Percentiles rank a stretch among this genome's conserved stretches.
Evolutionary conservation across 2,329 filamentous ascomycete species (phyloP).

Genomic region (Ceratocystis colombiana): DNA sequence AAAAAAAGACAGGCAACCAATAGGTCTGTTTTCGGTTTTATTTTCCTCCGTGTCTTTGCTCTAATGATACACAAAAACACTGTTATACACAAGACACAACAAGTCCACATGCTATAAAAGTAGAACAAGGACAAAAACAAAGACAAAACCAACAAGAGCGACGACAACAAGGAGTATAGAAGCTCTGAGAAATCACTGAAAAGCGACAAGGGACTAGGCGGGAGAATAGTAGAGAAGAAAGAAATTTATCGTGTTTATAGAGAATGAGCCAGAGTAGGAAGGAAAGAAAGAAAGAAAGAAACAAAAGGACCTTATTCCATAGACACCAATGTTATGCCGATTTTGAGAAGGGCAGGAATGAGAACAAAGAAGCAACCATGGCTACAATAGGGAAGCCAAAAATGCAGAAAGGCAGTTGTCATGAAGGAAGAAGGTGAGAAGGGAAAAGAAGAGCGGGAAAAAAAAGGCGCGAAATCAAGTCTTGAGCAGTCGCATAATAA

Average conservation of each 20-base stretch:
- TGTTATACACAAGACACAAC: not conserved
- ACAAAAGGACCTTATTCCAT: not conserved
- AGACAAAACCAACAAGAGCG: not conserved
- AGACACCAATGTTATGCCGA: constrained; percentile 5
- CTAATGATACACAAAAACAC: not conserved
- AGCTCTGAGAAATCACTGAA: not conserved
- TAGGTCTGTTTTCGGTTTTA: no score
- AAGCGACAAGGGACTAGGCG: not conserved
- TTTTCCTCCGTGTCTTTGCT: not conserved
- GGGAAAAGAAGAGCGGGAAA: not conserved
- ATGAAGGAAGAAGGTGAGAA: not conserved
- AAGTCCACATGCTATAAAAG: not conserved
- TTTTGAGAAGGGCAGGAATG: not conserved
- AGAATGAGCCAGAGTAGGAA: not conserved
- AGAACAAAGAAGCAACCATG: not conserved
- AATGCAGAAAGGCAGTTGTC: not conserved
- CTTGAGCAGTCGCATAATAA: no score
- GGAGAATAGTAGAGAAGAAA: no score
- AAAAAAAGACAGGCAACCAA: not conserved
- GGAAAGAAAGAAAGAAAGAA: not conserved
- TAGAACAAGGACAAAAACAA: not conserved
- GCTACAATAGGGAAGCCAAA: not conserved
- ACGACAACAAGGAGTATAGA: no score
- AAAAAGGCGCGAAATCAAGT: not conserved
- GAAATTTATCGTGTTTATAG: not conserved